These are phyloP conservation scores for Lipomyces yamanashiensis DNA, from an alignment of 805 yeast species.

Conservation along the genomic window DNA sequence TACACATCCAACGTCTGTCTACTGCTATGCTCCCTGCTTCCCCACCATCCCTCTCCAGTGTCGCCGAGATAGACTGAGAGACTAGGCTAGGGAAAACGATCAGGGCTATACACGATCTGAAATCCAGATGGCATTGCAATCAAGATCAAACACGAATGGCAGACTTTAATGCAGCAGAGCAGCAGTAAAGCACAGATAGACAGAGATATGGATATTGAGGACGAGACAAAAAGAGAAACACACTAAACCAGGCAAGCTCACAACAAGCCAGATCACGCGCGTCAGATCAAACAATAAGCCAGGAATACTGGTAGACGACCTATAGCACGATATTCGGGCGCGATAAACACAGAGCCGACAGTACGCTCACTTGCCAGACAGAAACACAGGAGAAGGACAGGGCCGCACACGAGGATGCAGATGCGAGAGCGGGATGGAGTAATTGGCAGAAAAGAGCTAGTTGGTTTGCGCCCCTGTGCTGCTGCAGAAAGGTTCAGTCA, in stretches of 20 bases:
- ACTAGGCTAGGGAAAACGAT: too few species aligned
- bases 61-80: too few species aligned
- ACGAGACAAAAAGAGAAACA: neutral
- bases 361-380: neutral
- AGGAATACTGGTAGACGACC: neutral
- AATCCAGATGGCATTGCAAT: too few species aligned
- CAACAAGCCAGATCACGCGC: neutral
- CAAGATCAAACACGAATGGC: neutral
- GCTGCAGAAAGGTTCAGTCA: neutral
- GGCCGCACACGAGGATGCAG: neutral
- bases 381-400: neutral
- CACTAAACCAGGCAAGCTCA: neutral
- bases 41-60: too few species aligned
- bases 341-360: too few species aligned
- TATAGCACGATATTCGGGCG: neutral
- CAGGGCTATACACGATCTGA: too few species aligned
- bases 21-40: too few species aligned
- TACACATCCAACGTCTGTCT: too few species aligned
- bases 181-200: neutral
- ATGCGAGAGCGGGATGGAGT: neutral
- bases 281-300: neutral
- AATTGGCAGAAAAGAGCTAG: neutral
- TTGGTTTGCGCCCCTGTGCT: conserved; percentile 4
- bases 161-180: neutral
- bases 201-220: neutral